Base-by-base conservation (phyloP, 2,329 filamentous ascomycete genomes). In the Alternaria gansuensis region DNA sequence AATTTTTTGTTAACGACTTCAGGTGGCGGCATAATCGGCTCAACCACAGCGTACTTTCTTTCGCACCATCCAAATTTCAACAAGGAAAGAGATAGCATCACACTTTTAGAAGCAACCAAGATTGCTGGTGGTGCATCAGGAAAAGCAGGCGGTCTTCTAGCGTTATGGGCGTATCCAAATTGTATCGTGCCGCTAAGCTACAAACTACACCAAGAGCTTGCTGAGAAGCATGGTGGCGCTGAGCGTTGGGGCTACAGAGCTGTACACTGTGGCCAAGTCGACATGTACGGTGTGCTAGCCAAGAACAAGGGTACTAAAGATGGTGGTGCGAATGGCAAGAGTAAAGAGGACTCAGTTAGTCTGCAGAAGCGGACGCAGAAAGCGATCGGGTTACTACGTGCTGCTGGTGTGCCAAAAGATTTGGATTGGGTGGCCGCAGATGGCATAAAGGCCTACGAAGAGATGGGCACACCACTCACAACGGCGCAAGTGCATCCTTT, bases 401-500 rank as follows among this genome's bases (percentile, higher is more conserved):
- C 85, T 0, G 86, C 86, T 0, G 85, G 85, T 3, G 77, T 97
- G 0, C 94, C 95, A 0, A 72, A 83, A 13, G 92, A 96, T 63
- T 81, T 98, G 11, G 90, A 97, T 76, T 99, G 93, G 93, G 83
- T 98, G 40, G 86, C 90, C 51, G 79, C 84, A 1, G 86, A 88
- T 4, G 80, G 88, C 2, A 79, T 96, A 23, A 80, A 81, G 52
- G 82, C 83, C 21, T 98, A 96, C 78, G 87, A 91, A 33, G 87
- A 90, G 73, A 97, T 98, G 92, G 92, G 92, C 2, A 88, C 87
- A 3, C 86, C 88, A 0, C 85, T 84, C 1, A 91, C 92, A 61
- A 98, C 95, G 1, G 91, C 95, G 0, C 95, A 99, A 78, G 94
- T 98, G 3, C 94, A 99, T 71, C 95, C 95, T 0, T 91, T 89